Percentiles rank a stretch among this genome's conserved stretches.
These are phyloP conservation scores for Serendipita sp. DNA, from an alignment of 768 basidiomycete genomes.

Conservation along the genomic window DNA sequence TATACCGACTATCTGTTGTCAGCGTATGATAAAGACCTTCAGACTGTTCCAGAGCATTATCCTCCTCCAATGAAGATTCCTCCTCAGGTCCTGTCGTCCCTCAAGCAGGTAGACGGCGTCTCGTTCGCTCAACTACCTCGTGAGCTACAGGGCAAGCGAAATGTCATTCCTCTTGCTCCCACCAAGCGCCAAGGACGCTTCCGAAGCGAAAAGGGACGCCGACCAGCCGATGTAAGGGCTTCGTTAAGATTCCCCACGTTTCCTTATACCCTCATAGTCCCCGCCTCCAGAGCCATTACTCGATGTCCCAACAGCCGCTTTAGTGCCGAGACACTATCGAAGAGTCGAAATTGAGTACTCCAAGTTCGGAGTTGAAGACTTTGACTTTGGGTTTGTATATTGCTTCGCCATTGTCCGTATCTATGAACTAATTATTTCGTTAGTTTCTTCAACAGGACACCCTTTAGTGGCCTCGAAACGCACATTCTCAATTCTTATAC, in stretches of 20 bases:
- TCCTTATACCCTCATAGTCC: not conserved
- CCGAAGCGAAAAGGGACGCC: constrained; percentile 58
- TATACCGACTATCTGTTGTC: constrained; percentile 67
- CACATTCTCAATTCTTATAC: constrained; percentile 97
- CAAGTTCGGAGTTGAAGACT: constrained; percentile 97
- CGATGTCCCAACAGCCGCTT: constrained; percentile 37
- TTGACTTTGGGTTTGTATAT: constrained; percentile 74
- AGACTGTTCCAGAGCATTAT: constrained; percentile 25
- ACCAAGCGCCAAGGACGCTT: constrained; percentile 51
- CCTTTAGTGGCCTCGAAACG: constrained; percentile 84
- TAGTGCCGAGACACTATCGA: constrained; percentile 68
- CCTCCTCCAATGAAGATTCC: constrained; percentile 71
- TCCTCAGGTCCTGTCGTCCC: constrained; percentile 51
- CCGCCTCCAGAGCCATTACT: constrained; percentile 29
- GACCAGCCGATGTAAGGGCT: constrained; percentile 30
- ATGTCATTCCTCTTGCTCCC: constrained; percentile 45
- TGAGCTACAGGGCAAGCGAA: constrained; percentile 70
- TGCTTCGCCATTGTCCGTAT: not conserved
- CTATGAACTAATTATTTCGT: not conserved
- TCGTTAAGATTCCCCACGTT: not conserved
- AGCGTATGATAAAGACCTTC: constrained; percentile 29
- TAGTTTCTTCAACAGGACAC: constrained; percentile 88
- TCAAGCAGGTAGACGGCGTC: constrained; percentile 79
- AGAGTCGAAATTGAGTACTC: constrained; percentile 97
- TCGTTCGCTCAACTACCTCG: constrained; percentile 81